Conservation (phyloP, 495 filamentous ascomycete genomes). For the Trichoderma erinaceum region DNA sequence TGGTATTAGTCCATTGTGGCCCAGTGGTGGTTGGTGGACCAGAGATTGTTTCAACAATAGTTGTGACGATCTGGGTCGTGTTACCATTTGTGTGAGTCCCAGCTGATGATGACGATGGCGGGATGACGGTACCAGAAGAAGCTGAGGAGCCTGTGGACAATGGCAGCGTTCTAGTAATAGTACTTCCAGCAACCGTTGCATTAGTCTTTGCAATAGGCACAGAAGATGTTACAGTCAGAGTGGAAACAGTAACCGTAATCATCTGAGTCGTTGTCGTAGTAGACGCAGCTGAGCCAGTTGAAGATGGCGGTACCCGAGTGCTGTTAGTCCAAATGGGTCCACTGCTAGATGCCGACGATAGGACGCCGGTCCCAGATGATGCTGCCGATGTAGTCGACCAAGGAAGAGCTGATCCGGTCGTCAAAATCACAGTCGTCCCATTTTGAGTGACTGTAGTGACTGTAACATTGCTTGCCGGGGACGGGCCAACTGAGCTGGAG, state of each 20-base stretch:
- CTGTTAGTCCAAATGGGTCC: conserved; percentile 9
- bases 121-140: neutral
- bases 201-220: conserved; percentile 16
- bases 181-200: conserved; percentile 18
- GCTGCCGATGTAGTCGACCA: neutral
- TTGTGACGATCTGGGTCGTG: neutral
- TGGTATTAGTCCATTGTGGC: neutral
- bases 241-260: neutral
- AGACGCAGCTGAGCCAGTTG: neutral
- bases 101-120: neutral
- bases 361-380: neutral
- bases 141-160: neutral
- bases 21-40: neutral
- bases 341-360: neutral
- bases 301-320: neutral
- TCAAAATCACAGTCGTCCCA: neutral
- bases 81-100: neutral
- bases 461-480: neutral
- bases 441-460: neutral
- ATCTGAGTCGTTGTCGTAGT: neutral
- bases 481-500: neutral
- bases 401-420: neutral
- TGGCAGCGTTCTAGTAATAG: conserved; percentile 1
- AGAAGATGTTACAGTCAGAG: conserved; percentile 19
- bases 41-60: neutral